A percentile compares a stretch with the other conserved stretches of the same genome.
Conservation (phyloP, 306 rosid species). For the Rosa persica region DNA sequence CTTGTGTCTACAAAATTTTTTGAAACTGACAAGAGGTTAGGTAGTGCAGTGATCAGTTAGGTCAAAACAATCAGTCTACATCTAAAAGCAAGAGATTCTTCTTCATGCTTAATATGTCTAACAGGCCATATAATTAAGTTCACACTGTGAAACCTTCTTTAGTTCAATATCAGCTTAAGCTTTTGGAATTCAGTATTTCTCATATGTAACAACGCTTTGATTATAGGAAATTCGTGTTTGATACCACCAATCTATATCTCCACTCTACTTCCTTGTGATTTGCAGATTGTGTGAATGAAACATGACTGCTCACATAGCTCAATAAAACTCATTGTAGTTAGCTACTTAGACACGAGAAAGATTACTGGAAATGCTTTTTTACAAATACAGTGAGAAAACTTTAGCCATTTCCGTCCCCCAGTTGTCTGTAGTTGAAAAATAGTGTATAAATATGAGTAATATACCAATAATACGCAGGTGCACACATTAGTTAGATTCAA, state of each 20-base stretch:
- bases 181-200: background rate
- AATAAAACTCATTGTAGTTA: background rate
- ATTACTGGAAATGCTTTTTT: background rate
- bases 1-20: background rate
- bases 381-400: background rate
- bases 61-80: background rate
- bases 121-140: background rate
- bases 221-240: background rate
- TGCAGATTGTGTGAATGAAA: background rate
- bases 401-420: background rate
- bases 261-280: background rate
- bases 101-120: background rate
- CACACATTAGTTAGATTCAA: background rate
- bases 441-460: background rate
- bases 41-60: constrained; percentile 7
- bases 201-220: background rate
- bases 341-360: background rate
- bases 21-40: constrained; percentile 2
- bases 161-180: background rate
- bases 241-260: background rate
- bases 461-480: background rate
- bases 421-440: background rate
- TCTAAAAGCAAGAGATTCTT: background rate
- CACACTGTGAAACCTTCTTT: background rate
- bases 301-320: background rate